Conservation (phyloP, 345 rosid species). For the Pistacia vera region DNA sequence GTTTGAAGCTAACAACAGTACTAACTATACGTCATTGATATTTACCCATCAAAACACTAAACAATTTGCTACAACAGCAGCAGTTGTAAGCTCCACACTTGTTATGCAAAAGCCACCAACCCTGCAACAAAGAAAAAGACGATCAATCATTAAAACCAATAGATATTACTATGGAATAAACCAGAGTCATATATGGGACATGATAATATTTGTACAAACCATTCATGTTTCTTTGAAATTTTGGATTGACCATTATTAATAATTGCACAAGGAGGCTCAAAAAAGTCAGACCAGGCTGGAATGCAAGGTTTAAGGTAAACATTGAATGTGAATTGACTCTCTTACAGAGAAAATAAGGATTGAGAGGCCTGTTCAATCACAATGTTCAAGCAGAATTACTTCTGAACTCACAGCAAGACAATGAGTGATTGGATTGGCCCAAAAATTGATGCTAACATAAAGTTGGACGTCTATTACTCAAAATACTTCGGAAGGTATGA, state of each 20-base stretch:
- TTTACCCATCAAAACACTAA: too few relatives aligned
- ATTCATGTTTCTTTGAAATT: neutral
- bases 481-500: neutral
- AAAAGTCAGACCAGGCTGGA: neutral
- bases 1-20: too few relatives aligned
- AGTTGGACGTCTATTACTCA: neutral
- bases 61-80: too few relatives aligned
- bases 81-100: too few relatives aligned
- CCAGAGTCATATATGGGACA: too few relatives aligned
- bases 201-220: too few relatives aligned
- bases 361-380: neutral
- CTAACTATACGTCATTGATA: too few relatives aligned
- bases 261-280: neutral
- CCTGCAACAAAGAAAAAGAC: too few relatives aligned
- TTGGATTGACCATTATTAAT: neutral
- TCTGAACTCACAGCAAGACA: neutral
- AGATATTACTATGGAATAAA: too few relatives aligned
- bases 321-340: neutral
- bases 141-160: too few relatives aligned
- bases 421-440: neutral
- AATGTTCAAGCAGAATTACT: neutral
- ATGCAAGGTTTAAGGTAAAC: neutral
- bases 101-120: too few relatives aligned
- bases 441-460: neutral
- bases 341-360: neutral